Evolutionary conservation across 257 asterid species (phyloP).

Genomic region (Perilla frutescens): DNA sequence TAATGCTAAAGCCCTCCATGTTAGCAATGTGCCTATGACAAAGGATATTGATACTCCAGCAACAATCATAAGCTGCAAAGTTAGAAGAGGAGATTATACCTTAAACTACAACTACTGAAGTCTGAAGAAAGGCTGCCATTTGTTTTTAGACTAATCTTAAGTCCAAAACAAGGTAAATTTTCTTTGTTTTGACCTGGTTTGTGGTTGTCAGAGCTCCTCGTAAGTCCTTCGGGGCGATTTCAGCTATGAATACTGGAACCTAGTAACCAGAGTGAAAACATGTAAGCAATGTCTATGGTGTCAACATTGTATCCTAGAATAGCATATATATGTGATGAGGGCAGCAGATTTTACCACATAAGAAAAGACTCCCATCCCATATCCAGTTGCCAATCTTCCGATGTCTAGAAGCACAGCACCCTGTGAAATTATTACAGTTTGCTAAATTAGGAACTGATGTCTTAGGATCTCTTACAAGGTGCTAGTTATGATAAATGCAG

Average conservation of each 20-base stretch:
- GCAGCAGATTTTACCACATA: constrained; percentile 60
- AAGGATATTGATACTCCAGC: constrained; percentile 83
- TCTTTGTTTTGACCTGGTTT: constrained; percentile 61
- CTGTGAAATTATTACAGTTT: constrained; percentile 39
- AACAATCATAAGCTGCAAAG: constrained; percentile 81
- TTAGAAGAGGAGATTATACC: neutral
- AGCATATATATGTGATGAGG: neutral
- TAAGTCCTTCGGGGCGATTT: constrained; percentile 88
- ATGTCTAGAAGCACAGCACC: constrained; percentile 63
- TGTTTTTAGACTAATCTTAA: too few relatives aligned
- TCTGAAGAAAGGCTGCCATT: too few relatives aligned
- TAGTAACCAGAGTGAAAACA: constrained; percentile 26
- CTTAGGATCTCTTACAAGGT: constrained; percentile 17
- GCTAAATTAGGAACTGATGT: constrained; percentile 28
- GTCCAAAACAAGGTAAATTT: neutral
- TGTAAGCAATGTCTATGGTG: neutral
- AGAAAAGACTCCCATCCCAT: constrained; percentile 95
- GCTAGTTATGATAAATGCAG: neutral
- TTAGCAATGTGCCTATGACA: constrained; percentile 71
- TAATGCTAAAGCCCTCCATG: constrained; percentile 84
- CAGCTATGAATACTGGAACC: constrained; percentile 96
- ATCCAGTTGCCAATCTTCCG: constrained; percentile 93
- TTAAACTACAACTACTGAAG: neutral
- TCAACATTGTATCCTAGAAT: neutral
- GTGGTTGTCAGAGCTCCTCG: constrained; percentile 85